These are phyloP conservation scores for Alternaria novae-zelandiae DNA, from an alignment of 2,329 filamentous ascomycete species.

Conservation along the genomic window DNA sequence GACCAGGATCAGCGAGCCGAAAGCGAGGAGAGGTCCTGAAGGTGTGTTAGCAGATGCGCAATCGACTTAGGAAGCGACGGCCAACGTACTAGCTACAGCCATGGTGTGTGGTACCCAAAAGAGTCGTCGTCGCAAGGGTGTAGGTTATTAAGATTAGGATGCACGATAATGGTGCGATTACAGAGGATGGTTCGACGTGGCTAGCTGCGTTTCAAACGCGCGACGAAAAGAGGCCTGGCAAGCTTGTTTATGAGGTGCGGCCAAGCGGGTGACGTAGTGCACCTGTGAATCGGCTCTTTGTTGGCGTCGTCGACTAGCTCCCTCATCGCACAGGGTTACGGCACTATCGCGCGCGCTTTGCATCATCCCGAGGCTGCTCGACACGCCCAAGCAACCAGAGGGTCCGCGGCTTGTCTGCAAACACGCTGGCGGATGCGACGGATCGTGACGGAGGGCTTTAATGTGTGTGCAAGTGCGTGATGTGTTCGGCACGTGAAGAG, in stretches of 20 bases:
- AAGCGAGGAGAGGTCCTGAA: slow-evolving; percentile 62
- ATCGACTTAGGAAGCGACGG: slow-evolving; percentile 10
- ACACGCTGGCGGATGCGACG: not conserved
- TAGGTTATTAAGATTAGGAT: slow-evolving; percentile 17
- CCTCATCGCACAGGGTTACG: slow-evolving; percentile 16
- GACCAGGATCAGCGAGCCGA: slow-evolving; percentile 66
- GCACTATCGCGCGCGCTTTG: slow-evolving; percentile 17
- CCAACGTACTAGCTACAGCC: slow-evolving; percentile 22
- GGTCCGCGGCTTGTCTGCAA: slow-evolving; percentile 8
- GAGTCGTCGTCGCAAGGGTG: not conserved
- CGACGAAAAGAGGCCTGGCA: slow-evolving; percentile 1
- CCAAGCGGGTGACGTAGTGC: slow-evolving; percentile 24
- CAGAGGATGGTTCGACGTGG: slow-evolving; percentile 6
- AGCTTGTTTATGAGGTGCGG: slow-evolving; percentile 27
- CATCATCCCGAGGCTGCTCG: slow-evolving; percentile 19
- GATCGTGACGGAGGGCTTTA: not conserved
- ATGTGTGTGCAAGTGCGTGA: not conserved
- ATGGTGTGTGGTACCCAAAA: slow-evolving; percentile 6
- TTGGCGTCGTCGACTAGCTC: slow-evolving; percentile 11
- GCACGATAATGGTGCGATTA: slow-evolving; percentile 6
- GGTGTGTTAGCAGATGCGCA: not conserved
- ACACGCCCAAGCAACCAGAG: not conserved
- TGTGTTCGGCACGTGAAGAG: not conserved
- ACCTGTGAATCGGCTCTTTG: slow-evolving; percentile 4
- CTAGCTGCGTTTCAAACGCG: slow-evolving; percentile 3